phyloP scores from a whole-genome alignment of 495 filamentous ascomycete species.

The Xylaria curta region DNA sequence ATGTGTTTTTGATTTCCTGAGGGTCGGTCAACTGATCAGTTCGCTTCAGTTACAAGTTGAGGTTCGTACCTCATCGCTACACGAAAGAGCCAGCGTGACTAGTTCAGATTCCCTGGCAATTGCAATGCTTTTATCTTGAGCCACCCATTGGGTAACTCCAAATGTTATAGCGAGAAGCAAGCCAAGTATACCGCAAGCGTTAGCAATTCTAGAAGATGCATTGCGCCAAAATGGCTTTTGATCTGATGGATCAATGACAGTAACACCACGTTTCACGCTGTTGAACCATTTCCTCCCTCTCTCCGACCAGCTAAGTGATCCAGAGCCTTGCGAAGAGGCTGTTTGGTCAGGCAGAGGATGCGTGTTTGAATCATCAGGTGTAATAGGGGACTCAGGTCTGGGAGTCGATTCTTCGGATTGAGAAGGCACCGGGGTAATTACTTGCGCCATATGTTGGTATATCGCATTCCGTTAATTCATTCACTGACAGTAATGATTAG shows the following conservation, averaged over 20 bases:
- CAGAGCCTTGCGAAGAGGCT: not conserved
- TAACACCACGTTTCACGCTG: not conserved
- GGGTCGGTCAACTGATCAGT: not conserved
- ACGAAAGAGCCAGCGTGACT: slow-evolving; percentile 10
- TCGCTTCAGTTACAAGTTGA: not conserved
- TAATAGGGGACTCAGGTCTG: not conserved
- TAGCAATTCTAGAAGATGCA: not conserved
- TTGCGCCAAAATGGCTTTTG: not conserved
- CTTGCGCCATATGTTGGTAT: not conserved
- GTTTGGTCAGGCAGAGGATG: not conserved
- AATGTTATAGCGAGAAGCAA: not conserved
- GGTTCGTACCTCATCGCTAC: slow-evolving; percentile 8
- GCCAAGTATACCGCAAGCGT: not conserved
- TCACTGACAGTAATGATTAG: too few species aligned
- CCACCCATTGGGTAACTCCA: not conserved
- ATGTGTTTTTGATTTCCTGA: slow-evolving; percentile 1
- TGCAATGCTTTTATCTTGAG: slow-evolving; percentile 7
- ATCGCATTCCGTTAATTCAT: not conserved
- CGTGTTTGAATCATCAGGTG: not conserved
- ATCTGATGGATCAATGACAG: too few species aligned
- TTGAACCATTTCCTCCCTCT: not conserved
- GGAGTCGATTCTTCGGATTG: not conserved
- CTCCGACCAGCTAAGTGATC: not conserved
- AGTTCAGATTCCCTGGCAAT: slow-evolving; percentile 18
- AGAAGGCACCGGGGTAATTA: not conserved